Percentiles rank a stretch among this genome's conserved stretches.
Evolutionary conservation across 352 stramenopile species (phyloP).

Genomic region (Saprolegnia diclina): DNA sequence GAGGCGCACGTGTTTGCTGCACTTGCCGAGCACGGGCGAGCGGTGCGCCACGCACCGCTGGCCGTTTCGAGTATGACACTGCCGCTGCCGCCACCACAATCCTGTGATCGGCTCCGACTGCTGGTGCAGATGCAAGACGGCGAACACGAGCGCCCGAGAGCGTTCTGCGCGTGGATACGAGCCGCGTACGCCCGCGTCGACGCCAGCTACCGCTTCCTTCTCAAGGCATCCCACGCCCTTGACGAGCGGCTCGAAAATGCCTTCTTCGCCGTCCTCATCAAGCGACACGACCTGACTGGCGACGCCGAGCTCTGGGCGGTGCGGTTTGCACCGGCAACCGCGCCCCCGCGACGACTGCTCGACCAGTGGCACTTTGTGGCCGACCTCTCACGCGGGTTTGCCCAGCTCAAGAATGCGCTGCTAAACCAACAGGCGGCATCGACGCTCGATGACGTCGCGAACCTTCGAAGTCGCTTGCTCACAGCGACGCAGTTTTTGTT

Average conservation of each 20-base stretch:
- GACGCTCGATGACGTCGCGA: background rate
- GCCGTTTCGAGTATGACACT: background rate
- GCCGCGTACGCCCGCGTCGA: conserved; percentile 44
- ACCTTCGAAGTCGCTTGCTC: background rate
- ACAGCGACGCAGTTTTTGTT: conserved; percentile 30
- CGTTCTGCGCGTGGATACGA: conserved; percentile 53
- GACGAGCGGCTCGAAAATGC: conserved; percentile 41
- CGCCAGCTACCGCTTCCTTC: conserved; percentile 60
- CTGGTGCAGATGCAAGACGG: background rate
- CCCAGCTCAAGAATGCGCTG: conserved; percentile 19
- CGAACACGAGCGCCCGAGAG: background rate
- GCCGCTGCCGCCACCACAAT: background rate
- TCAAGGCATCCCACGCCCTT: conserved; percentile 21
- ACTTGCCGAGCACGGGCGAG: background rate
- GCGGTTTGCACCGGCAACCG: background rate
- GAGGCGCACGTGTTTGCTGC: background rate
- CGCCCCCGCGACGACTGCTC: conserved; percentile 33
- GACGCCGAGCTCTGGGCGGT: conserved; percentile 29
- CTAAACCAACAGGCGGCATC: background rate
- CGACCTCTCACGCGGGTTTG: conserved; percentile 33
- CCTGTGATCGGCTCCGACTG: background rate
- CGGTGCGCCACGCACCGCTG: background rate
- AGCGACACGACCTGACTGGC: conserved; percentile 39
- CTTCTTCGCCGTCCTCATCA: conserved; percentile 50
- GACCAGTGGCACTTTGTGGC: conserved; percentile 49